phyloP scores from a whole-genome alignment of 345 rosid genomes.

The Linum lewisii region DNA sequence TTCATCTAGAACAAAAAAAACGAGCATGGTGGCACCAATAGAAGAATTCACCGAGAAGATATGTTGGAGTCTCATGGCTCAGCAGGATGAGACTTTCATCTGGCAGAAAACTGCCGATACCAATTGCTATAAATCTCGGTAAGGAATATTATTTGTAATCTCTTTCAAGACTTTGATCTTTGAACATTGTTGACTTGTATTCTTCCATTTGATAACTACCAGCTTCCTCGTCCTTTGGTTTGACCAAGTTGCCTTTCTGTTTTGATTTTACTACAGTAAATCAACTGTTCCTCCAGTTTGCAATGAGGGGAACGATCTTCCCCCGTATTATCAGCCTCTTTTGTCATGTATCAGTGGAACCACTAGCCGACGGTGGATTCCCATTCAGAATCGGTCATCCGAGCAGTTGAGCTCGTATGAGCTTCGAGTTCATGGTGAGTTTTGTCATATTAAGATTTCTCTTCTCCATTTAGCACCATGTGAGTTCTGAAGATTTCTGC shows the following conservation, averaged over 20 bases:
- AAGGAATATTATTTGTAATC: constrained; percentile 20
- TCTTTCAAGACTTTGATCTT: constrained; percentile 2
- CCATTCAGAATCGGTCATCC: constrained; percentile 76
- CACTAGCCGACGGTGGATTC: constrained; percentile 71
- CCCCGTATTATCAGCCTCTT: constrained; percentile 71
- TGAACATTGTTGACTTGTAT: not conserved
- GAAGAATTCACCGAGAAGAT: constrained; percentile 60
- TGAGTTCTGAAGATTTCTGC: not conserved
- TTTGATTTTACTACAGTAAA: constrained; percentile 31
- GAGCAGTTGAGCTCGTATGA: constrained; percentile 39
- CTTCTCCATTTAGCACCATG: not conserved
- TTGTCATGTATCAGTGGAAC: constrained; percentile 72
- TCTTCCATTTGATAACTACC: not conserved
- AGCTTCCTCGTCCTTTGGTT: constrained; percentile 2
- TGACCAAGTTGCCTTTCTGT: constrained; percentile 1
- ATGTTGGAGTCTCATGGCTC: constrained; percentile 83
- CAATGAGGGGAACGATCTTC: constrained; percentile 48
- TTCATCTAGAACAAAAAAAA: constrained; percentile 37
- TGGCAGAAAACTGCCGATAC: constrained; percentile 85
- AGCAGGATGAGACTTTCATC: constrained; percentile 89
- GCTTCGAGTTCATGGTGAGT: constrained; percentile 84
- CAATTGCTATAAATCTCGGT: constrained; percentile 62
- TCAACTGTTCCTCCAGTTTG: constrained; percentile 50
- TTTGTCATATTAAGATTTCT: constrained; percentile 18
- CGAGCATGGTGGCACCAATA: constrained; percentile 40